These are phyloP conservation scores for Simplicillium sp. DNA, from an alignment of 2,329 filamentous ascomycete genomes.

Conservation along the genomic window DNA sequence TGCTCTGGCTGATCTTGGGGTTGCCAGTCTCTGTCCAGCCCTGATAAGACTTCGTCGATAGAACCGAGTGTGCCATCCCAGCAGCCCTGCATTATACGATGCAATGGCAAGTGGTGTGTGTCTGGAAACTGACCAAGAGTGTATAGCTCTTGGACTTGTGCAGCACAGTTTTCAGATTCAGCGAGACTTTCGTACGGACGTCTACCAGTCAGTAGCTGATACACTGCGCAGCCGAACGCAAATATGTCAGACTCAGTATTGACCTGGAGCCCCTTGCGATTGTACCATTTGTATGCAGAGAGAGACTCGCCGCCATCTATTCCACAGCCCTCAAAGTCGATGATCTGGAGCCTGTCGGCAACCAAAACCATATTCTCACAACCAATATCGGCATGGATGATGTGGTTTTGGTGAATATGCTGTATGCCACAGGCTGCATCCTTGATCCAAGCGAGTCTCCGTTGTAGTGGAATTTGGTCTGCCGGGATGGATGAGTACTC, in stretches of 20 bases:
- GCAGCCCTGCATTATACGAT: too few relatives aligned
- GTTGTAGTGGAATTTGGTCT: background rate
- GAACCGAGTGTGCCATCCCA: too few relatives aligned
- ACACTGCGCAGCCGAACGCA: constrained; percentile 2
- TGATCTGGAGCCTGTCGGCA: background rate
- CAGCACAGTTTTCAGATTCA: too few relatives aligned
- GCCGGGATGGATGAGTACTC: background rate
- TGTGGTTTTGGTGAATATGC: constrained; percentile 1
- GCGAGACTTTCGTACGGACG: too few relatives aligned
- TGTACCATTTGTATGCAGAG: constrained; percentile 5
- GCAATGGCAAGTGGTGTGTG: too few relatives aligned
- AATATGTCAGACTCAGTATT: constrained; percentile 2
- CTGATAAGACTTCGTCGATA: too few relatives aligned
- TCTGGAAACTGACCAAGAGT: too few relatives aligned
- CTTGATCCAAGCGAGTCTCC: constrained; percentile 2
- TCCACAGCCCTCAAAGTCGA: constrained; percentile 4
- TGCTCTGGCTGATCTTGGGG: too few relatives aligned
- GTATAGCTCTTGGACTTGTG: too few relatives aligned
- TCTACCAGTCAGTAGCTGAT: constrained; percentile 3
- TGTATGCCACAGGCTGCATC: constrained; percentile 1
- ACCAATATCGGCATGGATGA: constrained; percentile 3
- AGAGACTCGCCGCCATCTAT: constrained; percentile 1
- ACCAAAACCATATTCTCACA: constrained; percentile 5
- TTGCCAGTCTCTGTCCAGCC: too few relatives aligned
- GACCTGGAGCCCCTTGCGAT: background rate